Conservation (phyloP, 257 asterid genomes). For the Rhazya stricta region DNA sequence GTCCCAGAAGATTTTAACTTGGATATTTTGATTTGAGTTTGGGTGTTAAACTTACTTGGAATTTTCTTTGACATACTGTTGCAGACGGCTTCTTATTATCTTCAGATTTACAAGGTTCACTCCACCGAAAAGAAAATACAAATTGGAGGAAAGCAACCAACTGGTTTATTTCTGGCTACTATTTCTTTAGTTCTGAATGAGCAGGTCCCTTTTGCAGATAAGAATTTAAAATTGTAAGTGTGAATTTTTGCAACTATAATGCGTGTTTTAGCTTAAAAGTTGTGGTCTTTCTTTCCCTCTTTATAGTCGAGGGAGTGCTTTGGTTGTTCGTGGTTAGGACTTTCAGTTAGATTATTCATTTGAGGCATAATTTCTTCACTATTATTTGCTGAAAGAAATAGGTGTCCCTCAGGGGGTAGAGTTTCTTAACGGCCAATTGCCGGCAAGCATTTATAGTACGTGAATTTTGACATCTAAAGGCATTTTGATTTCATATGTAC, state of each 20-base stretch:
- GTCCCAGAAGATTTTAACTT: neutral
- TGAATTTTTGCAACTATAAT: neutral
- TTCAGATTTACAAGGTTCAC: slow-evolving; percentile 84
- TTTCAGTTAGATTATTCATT: neutral
- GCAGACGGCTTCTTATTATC: slow-evolving; percentile 91
- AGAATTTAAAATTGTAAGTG: slow-evolving; percentile 69
- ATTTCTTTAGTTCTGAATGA: slow-evolving; percentile 71
- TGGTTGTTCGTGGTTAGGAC: neutral
- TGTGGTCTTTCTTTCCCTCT: neutral
- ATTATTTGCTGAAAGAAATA: neutral
- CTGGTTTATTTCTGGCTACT: slow-evolving; percentile 68
- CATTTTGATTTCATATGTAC: neutral
- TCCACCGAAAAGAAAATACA: slow-evolving; percentile 69
- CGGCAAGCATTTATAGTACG: neutral
- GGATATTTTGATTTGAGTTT: neutral
- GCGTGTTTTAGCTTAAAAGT: neutral
- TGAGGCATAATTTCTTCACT: neutral
- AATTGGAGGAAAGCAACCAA: slow-evolving; percentile 91
- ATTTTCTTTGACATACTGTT: slow-evolving; percentile 18
- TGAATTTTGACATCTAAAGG: neutral
- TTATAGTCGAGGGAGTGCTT: neutral
- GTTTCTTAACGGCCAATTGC: neutral
- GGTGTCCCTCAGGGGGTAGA: neutral
- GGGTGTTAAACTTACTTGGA: slow-evolving; percentile 2
- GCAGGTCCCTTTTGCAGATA: slow-evolving; percentile 80